These are phyloP conservation scores for Celoporthe dispersa DNA, from an alignment of 2,329 filamentous ascomycete genomes.

Conservation along the genomic window DNA sequence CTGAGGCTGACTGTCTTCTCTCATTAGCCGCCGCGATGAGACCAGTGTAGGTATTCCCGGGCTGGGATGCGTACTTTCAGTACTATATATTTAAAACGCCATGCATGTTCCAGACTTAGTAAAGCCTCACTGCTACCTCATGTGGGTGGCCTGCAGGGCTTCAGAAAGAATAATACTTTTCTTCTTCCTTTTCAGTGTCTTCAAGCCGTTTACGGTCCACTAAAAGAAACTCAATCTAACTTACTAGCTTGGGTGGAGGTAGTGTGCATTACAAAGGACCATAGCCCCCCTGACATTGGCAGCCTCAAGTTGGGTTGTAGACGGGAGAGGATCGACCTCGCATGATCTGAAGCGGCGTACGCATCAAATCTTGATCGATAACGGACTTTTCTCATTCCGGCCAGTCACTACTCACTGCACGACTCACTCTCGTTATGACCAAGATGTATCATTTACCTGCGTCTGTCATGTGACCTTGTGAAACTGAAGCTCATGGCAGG, in stretches of 20 bases:
- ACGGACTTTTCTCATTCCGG: neutral
- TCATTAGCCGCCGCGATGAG: neutral
- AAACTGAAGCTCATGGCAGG: neutral
- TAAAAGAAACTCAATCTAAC: neutral
- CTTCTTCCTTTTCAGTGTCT: neutral
- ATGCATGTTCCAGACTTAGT: neutral
- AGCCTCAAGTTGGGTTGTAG: neutral
- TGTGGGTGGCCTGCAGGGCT: neutral
- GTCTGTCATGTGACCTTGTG: neutral
- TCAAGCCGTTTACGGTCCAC: neutral
- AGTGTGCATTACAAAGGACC: neutral
- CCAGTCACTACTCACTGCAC: neutral
- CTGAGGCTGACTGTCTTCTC: neutral
- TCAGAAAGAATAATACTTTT: neutral
- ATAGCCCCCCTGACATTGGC: neutral
- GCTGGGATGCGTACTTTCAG: neutral
- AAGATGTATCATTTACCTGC: neutral
- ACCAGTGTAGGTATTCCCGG: neutral
- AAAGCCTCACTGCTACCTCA: neutral
- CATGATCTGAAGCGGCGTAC: slow-evolving; percentile 1
- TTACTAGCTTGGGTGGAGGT: neutral
- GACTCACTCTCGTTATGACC: neutral
- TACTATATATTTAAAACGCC: neutral
- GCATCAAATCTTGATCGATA: neutral
- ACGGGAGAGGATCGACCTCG: neutral